Percentiles rank a stretch among this genome's conserved stretches.
Conservation (phyloP, 2,329 filamentous ascomycete species). For the Penicillium vulpinum region DNA sequence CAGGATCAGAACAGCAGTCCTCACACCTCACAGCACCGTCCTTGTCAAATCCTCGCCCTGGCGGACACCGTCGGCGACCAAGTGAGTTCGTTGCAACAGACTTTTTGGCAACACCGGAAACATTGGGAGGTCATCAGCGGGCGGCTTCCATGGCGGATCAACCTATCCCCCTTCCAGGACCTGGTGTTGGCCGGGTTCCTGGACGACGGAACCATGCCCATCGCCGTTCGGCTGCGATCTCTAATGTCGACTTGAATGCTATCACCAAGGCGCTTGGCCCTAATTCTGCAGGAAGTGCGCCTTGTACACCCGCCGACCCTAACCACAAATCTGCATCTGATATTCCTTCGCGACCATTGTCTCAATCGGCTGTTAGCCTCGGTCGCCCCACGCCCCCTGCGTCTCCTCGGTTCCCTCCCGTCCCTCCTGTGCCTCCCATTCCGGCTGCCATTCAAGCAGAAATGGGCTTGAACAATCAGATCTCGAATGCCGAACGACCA, state of each 20-base stretch:
- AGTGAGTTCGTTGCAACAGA: slow-evolving; percentile 82
- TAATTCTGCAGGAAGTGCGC: slow-evolving; percentile 59
- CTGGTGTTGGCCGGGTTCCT: slow-evolving; percentile 47
- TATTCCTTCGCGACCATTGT: slow-evolving; percentile 33
- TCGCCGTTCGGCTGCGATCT: slow-evolving; percentile 77
- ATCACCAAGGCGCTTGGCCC: slow-evolving; percentile 49
- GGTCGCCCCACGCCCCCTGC: slow-evolving; percentile 35
- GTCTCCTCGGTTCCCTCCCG: slow-evolving; percentile 31
- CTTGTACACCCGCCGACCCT: slow-evolving; percentile 49
- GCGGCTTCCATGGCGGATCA: slow-evolving; percentile 24
- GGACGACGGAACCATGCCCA: slow-evolving; percentile 72
- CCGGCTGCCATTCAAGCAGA: slow-evolving; percentile 19
- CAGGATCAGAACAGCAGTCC: slow-evolving; percentile 29
- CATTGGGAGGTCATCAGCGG: slow-evolving; percentile 54
- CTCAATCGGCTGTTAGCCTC: slow-evolving; percentile 35
- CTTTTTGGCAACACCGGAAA: slow-evolving; percentile 55
- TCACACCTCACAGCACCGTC: slow-evolving; percentile 56
- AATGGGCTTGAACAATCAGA: slow-evolving; percentile 12
- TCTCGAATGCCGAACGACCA: slow-evolving; percentile 68
- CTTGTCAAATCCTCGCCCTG: slow-evolving; percentile 52
- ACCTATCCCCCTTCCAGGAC: slow-evolving; percentile 35
- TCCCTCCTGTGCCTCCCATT: slow-evolving; percentile 15
- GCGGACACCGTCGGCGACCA: slow-evolving; percentile 70
- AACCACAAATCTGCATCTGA: slow-evolving; percentile 30
- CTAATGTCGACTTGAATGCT: slow-evolving; percentile 72